phyloP scores from a whole-genome alignment of 2,329 filamentous ascomycete species.

The Beauveria asiatica region DNA sequence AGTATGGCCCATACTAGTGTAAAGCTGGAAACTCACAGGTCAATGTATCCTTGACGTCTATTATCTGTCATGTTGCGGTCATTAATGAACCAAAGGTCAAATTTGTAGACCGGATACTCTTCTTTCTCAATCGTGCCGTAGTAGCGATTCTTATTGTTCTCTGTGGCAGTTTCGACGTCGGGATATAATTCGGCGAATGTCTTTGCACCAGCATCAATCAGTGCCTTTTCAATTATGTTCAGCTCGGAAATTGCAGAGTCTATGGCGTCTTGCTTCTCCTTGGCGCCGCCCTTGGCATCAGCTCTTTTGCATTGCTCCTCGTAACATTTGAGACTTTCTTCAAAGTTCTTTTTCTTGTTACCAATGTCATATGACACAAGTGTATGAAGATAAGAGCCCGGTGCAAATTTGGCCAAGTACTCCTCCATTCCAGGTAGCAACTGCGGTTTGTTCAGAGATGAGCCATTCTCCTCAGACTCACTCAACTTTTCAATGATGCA shows the following conservation, averaged over 20 bases:
- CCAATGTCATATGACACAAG: conserved; percentile 33
- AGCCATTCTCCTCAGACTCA: conserved; percentile 9
- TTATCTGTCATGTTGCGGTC: conserved; percentile 48
- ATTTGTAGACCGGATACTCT: conserved; percentile 33
- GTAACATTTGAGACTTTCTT: conserved; percentile 23
- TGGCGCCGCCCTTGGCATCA: conserved; percentile 18
- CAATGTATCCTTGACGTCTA: conserved; percentile 50
- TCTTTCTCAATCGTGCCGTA: conserved; percentile 8
- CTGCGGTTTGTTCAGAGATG: conserved; percentile 15
- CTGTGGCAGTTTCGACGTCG: conserved; percentile 27
- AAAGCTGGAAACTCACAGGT: conserved; percentile 40
- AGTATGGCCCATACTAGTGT: background rate
- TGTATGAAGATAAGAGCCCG: conserved; percentile 55
- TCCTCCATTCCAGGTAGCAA: conserved; percentile 34
- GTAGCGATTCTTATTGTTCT: conserved; percentile 6
- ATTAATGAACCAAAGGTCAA: conserved; percentile 41
- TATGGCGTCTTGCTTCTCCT: conserved; percentile 50
- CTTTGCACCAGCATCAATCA: conserved; percentile 55
- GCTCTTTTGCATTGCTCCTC: conserved; percentile 13
- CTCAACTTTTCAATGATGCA: conserved; percentile 41
- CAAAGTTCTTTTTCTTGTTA: conserved; percentile 22
- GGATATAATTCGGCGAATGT: conserved; percentile 58
- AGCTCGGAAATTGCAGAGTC: conserved; percentile 41
- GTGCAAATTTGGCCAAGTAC: conserved; percentile 42
- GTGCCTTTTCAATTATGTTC: conserved; percentile 42